Evolutionary conservation across 2,329 filamentous ascomycete species (phyloP).

Genomic region (Hypoxylon sp.): DNA sequence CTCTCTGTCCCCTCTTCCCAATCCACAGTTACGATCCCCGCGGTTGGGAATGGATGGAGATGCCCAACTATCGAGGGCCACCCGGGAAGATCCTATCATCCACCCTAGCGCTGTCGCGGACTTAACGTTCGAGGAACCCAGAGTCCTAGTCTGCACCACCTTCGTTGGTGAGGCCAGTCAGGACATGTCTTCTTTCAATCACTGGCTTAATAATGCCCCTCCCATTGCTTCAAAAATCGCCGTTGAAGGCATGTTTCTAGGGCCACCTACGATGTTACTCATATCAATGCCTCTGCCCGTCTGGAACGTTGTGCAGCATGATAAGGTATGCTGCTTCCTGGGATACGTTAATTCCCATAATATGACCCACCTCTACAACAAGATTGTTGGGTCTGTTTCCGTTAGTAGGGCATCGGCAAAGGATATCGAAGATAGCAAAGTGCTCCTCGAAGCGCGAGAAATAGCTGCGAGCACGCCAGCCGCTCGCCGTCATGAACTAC

Average conservation of each 20-base stretch:
- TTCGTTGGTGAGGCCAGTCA: slow-evolving; percentile 74
- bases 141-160: slow-evolving; percentile 74
- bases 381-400: slow-evolving; percentile 63
- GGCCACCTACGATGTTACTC: slow-evolving; percentile 73
- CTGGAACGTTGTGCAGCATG: slow-evolving; percentile 73
- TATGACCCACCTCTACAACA: slow-evolving; percentile 73
- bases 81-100: slow-evolving; percentile 57
- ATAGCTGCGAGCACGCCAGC: slow-evolving; percentile 55
- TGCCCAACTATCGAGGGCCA: slow-evolving; percentile 42
- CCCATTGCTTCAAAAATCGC: slow-evolving; percentile 68
- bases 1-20: slow-evolving; percentile 62
- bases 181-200: slow-evolving; percentile 74
- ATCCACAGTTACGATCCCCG: slow-evolving; percentile 49
- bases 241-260: slow-evolving; percentile 76
- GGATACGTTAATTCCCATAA: slow-evolving; percentile 76
- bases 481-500: slow-evolving; percentile 46
- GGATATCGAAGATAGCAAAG: slow-evolving; percentile 68
- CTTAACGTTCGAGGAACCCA: slow-evolving; percentile 70
- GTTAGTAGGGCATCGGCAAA: slow-evolving; percentile 60
- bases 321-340: slow-evolving; percentile 74
- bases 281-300: slow-evolving; percentile 74
- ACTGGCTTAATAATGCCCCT: slow-evolving; percentile 72
- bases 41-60: slow-evolving; percentile 47
- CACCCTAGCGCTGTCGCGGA: slow-evolving; percentile 63
- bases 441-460: slow-evolving; percentile 66